Percentiles rank a stretch among this genome's conserved stretches.
These are phyloP conservation scores for Nakazawaea ernobii DNA, from an alignment of 805 yeast species.

Conservation along the genomic window DNA sequence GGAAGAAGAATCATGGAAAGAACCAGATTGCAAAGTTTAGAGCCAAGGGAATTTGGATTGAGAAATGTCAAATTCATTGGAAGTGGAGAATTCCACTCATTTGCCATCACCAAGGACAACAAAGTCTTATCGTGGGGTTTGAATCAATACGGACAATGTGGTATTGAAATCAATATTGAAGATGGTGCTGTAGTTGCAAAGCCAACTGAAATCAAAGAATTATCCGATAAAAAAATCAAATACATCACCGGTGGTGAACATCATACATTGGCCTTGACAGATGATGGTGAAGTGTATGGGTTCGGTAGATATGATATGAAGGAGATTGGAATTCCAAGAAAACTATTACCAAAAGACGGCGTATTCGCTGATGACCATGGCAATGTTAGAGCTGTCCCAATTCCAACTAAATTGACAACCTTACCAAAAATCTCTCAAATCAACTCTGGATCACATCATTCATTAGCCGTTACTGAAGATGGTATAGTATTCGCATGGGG, in stretches of 20 bases:
- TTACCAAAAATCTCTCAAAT: conserved; percentile 54
- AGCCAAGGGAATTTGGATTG: conserved; percentile 80
- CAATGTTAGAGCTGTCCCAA: conserved; percentile 77
- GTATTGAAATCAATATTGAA: conserved; percentile 67
- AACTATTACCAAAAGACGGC: conserved; percentile 57
- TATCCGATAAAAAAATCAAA: conserved; percentile 52
- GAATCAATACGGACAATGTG: conserved; percentile 97
- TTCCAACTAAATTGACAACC: conserved; percentile 62
- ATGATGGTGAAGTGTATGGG: conserved; percentile 66
- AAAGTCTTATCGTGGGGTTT: conserved; percentile 88
- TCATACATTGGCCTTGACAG: conserved; percentile 74
- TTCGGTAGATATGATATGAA: conserved; percentile 95
- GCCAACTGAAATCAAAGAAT: conserved; percentile 69
- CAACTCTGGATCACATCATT: conserved; percentile 89
- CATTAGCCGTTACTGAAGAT: conserved; percentile 75
- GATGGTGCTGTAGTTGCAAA: conserved; percentile 77
- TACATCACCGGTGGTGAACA: conserved; percentile 91
- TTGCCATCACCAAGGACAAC: conserved; percentile 75
- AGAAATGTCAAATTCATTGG: conserved; percentile 75
- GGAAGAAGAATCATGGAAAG: conserved; percentile 84
- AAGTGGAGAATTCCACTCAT: conserved; percentile 93
- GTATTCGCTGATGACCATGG: conserved; percentile 78
- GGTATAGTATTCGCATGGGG: conserved; percentile 97
- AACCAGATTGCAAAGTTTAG: conserved; percentile 65
- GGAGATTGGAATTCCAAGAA: conserved; percentile 76